Conservation (phyloP, 768 basidiomycete species). For the Trametes punicea region DNA sequence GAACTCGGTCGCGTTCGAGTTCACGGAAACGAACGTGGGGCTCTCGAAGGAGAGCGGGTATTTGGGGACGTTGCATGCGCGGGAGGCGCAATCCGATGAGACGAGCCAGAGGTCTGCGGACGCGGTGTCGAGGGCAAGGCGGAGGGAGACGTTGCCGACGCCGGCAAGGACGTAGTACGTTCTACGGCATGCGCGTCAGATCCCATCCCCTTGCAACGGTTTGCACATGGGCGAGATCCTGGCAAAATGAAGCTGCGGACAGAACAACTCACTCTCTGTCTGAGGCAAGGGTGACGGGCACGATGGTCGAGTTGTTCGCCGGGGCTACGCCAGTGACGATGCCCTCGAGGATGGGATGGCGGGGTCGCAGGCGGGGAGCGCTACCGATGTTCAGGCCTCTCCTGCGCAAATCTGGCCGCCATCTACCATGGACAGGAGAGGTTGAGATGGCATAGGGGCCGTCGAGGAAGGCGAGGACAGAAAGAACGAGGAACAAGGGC, state of each 20-base stretch:
- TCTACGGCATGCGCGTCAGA: conserved; percentile 35
- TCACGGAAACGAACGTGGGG: conserved; percentile 59
- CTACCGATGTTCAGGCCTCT: background rate
- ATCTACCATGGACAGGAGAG: background rate
- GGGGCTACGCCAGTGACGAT: background rate
- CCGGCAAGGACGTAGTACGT: conserved; percentile 65
- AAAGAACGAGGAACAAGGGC: conserved; percentile 11
- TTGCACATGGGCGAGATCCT: background rate
- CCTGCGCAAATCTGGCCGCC: conserved; percentile 18
- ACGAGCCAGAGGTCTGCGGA: conserved; percentile 72
- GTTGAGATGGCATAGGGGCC: background rate
- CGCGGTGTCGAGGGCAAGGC: conserved; percentile 70
- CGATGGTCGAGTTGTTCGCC: conserved; percentile 11
- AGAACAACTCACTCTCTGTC: conserved; percentile 15
- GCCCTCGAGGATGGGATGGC: conserved; percentile 5
- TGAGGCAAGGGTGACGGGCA: conserved; percentile 10
- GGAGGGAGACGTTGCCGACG: conserved; percentile 60
- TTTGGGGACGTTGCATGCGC: conserved; percentile 60
- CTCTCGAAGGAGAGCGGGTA: conserved; percentile 70
- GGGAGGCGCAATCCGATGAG: conserved; percentile 57
- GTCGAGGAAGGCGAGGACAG: conserved; percentile 15
- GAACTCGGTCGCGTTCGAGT: conserved; percentile 60
- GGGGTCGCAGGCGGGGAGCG: background rate
- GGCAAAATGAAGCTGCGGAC: background rate
- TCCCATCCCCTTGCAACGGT: too few species aligned